Base-by-base conservation (phyloP, 2,329 filamentous ascomycete species). In the Emmonsia crescens region DNA sequence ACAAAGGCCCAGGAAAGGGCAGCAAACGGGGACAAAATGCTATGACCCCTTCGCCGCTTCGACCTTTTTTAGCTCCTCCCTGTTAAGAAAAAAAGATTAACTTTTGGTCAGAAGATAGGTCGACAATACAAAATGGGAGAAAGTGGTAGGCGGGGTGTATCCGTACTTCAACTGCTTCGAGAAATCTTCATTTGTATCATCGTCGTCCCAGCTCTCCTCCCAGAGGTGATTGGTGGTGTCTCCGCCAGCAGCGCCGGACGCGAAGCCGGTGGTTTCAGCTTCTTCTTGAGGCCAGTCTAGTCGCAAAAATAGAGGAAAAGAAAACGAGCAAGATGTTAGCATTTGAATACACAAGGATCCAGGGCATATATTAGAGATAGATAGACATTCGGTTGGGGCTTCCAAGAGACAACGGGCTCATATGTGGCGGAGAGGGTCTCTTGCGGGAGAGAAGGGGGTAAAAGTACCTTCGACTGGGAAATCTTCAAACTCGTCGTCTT, bases 181-280 rank as follows among this genome's bases (percentile, higher is more conserved):
- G 75, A 99, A 99, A 72, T 99, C 94, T 74, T 99, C 94, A 70
- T 84, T 94, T 67, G 91, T 94, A 77, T 97, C 94, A 74, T 97
- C 93, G 72, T 99, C 94, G 73, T 99, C 94, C 94, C 94, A 99
- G 82, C 91, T 96, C 82, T 99, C 94, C 78, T 99, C 94, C 94
- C 94, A 99, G 60, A 99, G 81, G 79, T 97, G 92, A 74, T 86
- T 84, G 71, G 86, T 87, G 68, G 80, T 85, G 64, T 82, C 85
- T 64, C 73, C 72, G 60, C 73, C 70, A 61, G 54, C 71, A 29
- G 49, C 16, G 14, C 27, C 27, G 27, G 55, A 21, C 19, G 52
- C 16, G 33, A 55, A 36, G 33, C 52, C 38, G 61, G 63, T 24
- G 62, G 63, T 88, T 73, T 96, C 91, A 64, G 90, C 90, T 73